Conservation (phyloP, 768 basidiomycete species). For the Russula emetica region DNA sequence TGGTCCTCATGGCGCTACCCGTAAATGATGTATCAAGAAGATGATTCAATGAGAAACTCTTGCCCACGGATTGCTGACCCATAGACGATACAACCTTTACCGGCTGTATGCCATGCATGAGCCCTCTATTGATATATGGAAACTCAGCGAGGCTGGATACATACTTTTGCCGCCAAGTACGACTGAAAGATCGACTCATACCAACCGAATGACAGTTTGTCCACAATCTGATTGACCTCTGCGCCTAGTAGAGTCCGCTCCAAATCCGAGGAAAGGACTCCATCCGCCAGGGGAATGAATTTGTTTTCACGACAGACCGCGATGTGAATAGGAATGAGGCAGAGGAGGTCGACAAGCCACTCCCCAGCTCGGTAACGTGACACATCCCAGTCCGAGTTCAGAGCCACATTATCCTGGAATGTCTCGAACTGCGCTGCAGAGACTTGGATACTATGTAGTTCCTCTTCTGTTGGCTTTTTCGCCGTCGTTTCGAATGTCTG, state of each 20-base stretch:
- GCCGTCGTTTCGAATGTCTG: slow-evolving; percentile 45
- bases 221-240: too few species aligned
- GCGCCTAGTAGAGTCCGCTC: slow-evolving; percentile 55
- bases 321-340: slow-evolving; percentile 61
- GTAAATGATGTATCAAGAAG: slow-evolving; percentile 62
- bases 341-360: slow-evolving; percentile 61
- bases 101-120: slow-evolving; percentile 45
- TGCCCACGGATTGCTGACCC: slow-evolving; percentile 66
- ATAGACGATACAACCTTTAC: slow-evolving; percentile 64
- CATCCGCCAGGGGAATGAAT: slow-evolving; percentile 59
- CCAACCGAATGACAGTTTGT: too few species aligned
- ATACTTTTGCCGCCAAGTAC: too few species aligned
- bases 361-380: slow-evolving; percentile 50
- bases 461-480: slow-evolving; percentile 48
- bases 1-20: slow-evolving; percentile 61
- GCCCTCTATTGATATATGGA: too few species aligned
- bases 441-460: slow-evolving; percentile 40
- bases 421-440: slow-evolving; percentile 33
- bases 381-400: slow-evolving; percentile 24
- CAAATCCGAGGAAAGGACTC: slow-evolving; percentile 45
- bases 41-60: slow-evolving; percentile 56
- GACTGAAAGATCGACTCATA: too few species aligned
- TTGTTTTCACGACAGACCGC: slow-evolving; percentile 57
- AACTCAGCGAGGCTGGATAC: too few species aligned
- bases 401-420: slow-evolving; percentile 28